A percentile compares a stretch with the other conserved stretches of the same genome.
Conservation (phyloP, 2,329 filamentous ascomycete species). For the Byssothecium circinans region DNA sequence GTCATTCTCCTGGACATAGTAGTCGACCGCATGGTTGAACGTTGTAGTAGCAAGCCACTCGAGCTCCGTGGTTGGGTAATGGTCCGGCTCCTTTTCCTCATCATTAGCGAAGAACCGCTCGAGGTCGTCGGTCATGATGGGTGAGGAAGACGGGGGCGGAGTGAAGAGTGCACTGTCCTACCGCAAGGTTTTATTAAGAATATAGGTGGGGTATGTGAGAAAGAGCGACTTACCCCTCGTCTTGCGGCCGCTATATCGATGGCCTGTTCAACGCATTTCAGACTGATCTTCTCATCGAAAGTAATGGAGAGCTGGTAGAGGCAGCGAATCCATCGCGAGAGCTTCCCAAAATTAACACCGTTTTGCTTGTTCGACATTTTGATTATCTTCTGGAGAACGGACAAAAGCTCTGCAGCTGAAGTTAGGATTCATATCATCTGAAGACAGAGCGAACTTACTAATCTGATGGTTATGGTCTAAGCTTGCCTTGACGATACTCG, state of each 20-base stretch:
- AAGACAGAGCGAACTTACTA: slow-evolving; percentile 20
- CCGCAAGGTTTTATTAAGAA: slow-evolving; percentile 8
- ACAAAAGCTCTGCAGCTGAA: slow-evolving; percentile 24
- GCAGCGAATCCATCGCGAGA: slow-evolving; percentile 78
- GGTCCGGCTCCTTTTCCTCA: slow-evolving; percentile 40
- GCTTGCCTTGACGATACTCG: slow-evolving; percentile 33
- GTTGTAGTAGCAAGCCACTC: slow-evolving; percentile 71
- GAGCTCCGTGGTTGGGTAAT: slow-evolving; percentile 68
- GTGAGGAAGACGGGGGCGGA: slow-evolving; percentile 17
- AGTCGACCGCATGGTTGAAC: slow-evolving; percentile 65
- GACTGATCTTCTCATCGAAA: slow-evolving; percentile 57
- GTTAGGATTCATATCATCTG: slow-evolving; percentile 11
- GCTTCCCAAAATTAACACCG: slow-evolving; percentile 58
- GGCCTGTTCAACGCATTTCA: slow-evolving; percentile 67
- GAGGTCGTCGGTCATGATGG: slow-evolving; percentile 4
- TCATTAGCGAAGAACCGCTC: slow-evolving; percentile 23
- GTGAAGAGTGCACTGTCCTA: slow-evolving; percentile 14
- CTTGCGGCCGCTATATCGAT: slow-evolving; percentile 39
- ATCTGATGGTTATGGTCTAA: slow-evolving; percentile 34
- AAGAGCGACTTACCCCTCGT: slow-evolving; percentile 27
- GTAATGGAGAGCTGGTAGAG: slow-evolving; percentile 69
- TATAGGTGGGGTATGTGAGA: neutral
- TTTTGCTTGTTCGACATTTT: slow-evolving; percentile 65
- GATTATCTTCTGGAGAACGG: slow-evolving; percentile 65
- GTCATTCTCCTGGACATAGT: slow-evolving; percentile 60